phyloP scores from a whole-genome alignment of 352 stramenopile species.

The Phytopythium delawarense region DNA sequence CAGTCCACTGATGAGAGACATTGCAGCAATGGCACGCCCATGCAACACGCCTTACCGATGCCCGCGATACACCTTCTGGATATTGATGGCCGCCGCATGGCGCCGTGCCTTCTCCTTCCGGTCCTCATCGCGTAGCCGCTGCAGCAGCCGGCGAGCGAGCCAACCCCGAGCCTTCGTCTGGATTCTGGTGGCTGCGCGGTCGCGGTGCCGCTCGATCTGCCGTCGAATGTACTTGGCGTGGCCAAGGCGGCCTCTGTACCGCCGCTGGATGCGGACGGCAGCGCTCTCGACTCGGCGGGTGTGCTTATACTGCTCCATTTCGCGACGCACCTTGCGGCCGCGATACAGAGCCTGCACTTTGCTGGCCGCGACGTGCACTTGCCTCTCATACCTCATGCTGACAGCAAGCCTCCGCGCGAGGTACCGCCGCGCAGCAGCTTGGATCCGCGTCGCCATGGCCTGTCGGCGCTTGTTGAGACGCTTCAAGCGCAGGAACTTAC shows the following conservation, averaged over 20 bases:
- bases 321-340: constrained; percentile 38
- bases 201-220: constrained; percentile 49
- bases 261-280: constrained; percentile 56
- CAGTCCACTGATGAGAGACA: background rate
- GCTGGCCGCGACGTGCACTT: constrained; percentile 35
- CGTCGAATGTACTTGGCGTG: constrained; percentile 56
- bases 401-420: constrained; percentile 24
- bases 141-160: constrained; percentile 29
- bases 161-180: constrained; percentile 42
- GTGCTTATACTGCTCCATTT: constrained; percentile 19
- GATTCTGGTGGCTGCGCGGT: constrained; percentile 44
- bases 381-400: constrained; percentile 17
- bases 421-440: constrained; percentile 39
- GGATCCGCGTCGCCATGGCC: constrained; percentile 43
- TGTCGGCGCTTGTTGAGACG: constrained; percentile 33
- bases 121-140: constrained; percentile 27
- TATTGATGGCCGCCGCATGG: constrained; percentile 39
- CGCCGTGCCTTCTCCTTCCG: constrained; percentile 24
- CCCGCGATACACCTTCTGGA: constrained; percentile 71
- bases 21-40: background rate
- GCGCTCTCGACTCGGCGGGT: constrained; percentile 31
- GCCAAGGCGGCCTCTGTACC: constrained; percentile 64
- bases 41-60: constrained; percentile 35
- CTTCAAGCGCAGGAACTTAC: constrained; percentile 64
- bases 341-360: constrained; percentile 57